These are phyloP conservation scores for Linderniella brevidens DNA, from an alignment of 257 asterid genomes.

Conservation along the genomic window DNA sequence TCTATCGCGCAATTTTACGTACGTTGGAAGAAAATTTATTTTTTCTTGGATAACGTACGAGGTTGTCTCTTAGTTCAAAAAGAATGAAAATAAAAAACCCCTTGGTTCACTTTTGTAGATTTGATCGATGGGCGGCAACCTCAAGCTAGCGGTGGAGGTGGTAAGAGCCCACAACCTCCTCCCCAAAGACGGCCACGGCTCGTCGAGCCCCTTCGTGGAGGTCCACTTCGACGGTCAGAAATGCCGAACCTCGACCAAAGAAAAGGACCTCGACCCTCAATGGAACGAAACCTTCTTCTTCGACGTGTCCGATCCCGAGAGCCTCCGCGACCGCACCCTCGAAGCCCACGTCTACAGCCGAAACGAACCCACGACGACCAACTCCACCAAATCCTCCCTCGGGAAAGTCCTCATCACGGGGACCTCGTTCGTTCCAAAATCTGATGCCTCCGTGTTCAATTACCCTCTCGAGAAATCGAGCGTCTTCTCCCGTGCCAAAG, in stretches of 20 bases:
- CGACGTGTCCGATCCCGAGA: constrained; percentile 41
- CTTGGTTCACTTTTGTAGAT: too few relatives aligned
- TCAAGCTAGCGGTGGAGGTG: constrained; percentile 77
- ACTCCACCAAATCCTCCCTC: constrained; percentile 54
- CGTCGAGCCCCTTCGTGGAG: constrained; percentile 64
- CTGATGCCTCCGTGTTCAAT: constrained; percentile 62
- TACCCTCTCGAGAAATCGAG: constrained; percentile 67
- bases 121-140: constrained; percentile 40
- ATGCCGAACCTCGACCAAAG: constrained; percentile 64
- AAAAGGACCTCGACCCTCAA: constrained; percentile 60
- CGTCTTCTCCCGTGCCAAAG: constrained; percentile 52
- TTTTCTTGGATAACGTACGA: too few relatives aligned
- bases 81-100: too few relatives aligned
- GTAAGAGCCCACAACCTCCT: constrained; percentile 70
- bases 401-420: constrained; percentile 55
- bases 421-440: constrained; percentile 46
- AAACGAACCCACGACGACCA: constrained; percentile 15
- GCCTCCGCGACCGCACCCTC: constrained; percentile 34
- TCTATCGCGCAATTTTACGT: too few relatives aligned
- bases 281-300: constrained; percentile 78
- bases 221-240: constrained; percentile 64
- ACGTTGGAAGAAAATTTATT: too few relatives aligned
- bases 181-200: constrained; percentile 75
- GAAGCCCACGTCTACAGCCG: constrained; percentile 59
- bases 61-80: too few relatives aligned